phyloP scores from a whole-genome alignment of 768 basidiomycete genomes.

The Lactifluus piperatus region DNA sequence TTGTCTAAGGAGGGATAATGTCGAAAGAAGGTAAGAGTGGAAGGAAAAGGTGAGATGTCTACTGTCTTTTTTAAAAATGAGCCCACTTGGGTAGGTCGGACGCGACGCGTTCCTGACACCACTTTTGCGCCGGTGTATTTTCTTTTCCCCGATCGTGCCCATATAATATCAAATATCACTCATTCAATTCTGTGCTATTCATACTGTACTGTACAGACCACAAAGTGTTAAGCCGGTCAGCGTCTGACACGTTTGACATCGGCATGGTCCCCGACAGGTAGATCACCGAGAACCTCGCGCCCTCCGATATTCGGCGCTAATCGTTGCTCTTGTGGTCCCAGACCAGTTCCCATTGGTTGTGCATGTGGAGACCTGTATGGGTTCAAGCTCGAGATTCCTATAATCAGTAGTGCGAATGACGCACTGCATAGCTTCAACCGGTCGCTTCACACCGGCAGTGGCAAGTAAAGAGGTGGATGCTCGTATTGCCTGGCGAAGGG shows the following conservation, averaged over 20 bases:
- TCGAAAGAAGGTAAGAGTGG: not conserved
- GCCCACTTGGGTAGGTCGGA: too few species aligned
- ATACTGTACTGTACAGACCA: too few species aligned
- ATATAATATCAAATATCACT: too few species aligned
- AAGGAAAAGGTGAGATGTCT: too few species aligned
- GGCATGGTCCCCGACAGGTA: constrained; percentile 2
- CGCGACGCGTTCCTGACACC: not conserved
- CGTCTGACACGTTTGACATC: constrained; percentile 19
- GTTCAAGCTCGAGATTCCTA: not conserved
- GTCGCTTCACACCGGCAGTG: constrained; percentile 13
- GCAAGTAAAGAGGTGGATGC: not conserved
- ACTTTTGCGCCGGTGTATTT: too few species aligned
- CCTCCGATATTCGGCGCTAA: not conserved
- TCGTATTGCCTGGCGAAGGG: constrained; percentile 7
- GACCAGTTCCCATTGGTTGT: not conserved
- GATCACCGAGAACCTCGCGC: constrained; percentile 7
- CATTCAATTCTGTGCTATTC: not conserved
- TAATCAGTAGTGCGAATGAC: not conserved
- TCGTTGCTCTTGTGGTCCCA: constrained; percentile 7
- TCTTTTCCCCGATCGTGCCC: too few species aligned
- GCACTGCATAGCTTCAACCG: constrained; percentile 11
- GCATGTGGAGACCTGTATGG: constrained; percentile 1
- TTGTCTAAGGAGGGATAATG: not conserved
- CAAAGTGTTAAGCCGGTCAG: too few species aligned
- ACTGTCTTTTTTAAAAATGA: too few species aligned